Evolutionary conservation across 805 yeast genomes (phyloP), one percentile per base, ranked within the genome.

Genomic region (Kregervanrija pseudodelftensis): DNA sequence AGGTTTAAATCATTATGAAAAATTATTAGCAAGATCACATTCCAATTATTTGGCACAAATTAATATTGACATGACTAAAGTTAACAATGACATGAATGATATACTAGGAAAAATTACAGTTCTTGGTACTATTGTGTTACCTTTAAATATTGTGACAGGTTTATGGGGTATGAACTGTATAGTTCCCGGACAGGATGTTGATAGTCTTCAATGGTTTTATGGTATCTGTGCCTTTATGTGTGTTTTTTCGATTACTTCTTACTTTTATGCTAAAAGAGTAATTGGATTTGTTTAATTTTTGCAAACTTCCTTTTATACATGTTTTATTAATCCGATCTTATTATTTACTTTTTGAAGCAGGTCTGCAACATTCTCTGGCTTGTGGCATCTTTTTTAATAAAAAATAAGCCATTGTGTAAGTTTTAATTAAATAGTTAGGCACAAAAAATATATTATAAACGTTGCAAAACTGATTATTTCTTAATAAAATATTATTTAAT

Each of bases 81-180:
- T 90, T 11, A 93, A 90, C 66, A 93, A 93, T 57, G 97, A 91
- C 56, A 91, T 95, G 79, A 93, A 93, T 63, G 98, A 93, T 61
- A 95, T 90, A 2, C 73, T 91, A 57, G 95, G 97, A 10, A 88
- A 90, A 61, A 87, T 91, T 45, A 87, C 98, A 3, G 82, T 90
- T 36, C 66, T 91, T 50, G 99, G 98, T 74, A 88, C 98, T 0
- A 87, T 93, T 45, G 96, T 93, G 15, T 69, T 93, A 47, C 99
- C 99, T 3, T 78, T 93, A 77, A 93, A 93, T 60, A 87, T 93
- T 44, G 83, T 93, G 16, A 93, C 99, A 0, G 99, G 99, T 15
- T 67, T 93, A 39, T 93, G 98, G 98, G 99, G 99, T 45, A 93
- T 93, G 99, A 93, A 93, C 67, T 95, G 93, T 52, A 57, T 87